phyloP scores from a whole-genome alignment of 2,329 filamentous ascomycete species.

The Fusarium cyanostomum region DNA sequence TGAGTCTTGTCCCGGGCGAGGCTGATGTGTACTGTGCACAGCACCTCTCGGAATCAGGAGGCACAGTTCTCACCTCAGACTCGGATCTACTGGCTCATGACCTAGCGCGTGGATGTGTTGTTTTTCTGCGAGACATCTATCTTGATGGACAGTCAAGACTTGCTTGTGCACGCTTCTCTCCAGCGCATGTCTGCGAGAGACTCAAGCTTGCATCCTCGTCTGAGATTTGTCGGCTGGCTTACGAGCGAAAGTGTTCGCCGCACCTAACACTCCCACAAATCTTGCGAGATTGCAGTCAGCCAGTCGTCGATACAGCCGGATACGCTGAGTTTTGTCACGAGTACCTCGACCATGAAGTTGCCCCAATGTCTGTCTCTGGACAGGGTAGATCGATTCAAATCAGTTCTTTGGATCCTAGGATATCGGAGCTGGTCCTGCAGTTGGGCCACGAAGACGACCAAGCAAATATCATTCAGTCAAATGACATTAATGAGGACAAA shows the following conservation, averaged over 20 bases:
- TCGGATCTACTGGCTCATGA: constrained; percentile 85
- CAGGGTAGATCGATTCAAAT: constrained; percentile 26
- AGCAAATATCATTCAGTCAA: constrained; percentile 28
- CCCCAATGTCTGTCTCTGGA: constrained; percentile 25
- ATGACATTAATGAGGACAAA: constrained; percentile 34
- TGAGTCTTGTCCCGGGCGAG: constrained; percentile 78
- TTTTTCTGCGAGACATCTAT: constrained; percentile 74
- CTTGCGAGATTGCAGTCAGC: constrained; percentile 39
- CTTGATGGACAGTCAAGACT: constrained; percentile 38
- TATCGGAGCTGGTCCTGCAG: constrained; percentile 53
- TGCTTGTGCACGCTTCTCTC: constrained; percentile 45
- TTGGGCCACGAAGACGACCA: constrained; percentile 21
- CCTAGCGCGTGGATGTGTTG: constrained; percentile 71
- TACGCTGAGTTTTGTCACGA: constrained; percentile 47
- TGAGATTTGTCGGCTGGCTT: constrained; percentile 49
- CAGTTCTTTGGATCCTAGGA: constrained; percentile 48
- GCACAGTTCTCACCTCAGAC: constrained; percentile 79
- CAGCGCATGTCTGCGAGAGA: constrained; percentile 51
- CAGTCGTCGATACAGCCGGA: constrained; percentile 28
- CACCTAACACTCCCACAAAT: constrained; percentile 46
- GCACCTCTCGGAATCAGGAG: constrained; percentile 63
- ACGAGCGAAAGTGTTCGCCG: constrained; percentile 44
- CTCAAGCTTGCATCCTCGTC: constrained; percentile 51
- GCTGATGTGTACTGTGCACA: constrained; percentile 84
- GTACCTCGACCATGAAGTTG: constrained; percentile 42